Conservation (phyloP, 2,329 filamentous ascomycete species). For the Aspergillus vadensis region DNA sequence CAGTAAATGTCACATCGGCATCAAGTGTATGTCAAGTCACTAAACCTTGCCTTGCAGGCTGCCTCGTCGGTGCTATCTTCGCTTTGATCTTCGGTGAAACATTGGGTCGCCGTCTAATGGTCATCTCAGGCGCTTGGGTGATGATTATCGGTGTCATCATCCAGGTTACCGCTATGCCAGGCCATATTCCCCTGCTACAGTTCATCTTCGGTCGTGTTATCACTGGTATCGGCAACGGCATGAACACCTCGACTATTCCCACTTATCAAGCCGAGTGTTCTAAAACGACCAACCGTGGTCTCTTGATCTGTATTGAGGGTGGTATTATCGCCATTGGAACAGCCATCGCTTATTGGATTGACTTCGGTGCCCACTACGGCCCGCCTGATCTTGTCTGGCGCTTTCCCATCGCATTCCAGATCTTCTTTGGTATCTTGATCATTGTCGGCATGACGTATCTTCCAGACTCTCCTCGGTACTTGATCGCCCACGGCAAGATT, state of each 20-base stretch:
- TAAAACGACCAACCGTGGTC: conserved; percentile 22
- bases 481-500: conserved; percentile 20
- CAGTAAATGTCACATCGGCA: neutral
- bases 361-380: conserved; percentile 19
- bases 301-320: conserved; percentile 23
- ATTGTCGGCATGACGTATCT: conserved; percentile 21
- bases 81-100: conserved; percentile 19
- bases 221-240: conserved; percentile 24
- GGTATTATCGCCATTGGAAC: conserved; percentile 22
- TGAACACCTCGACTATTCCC: conserved; percentile 24
- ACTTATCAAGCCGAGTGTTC: conserved; percentile 25
- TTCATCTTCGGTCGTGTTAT: conserved; percentile 25
- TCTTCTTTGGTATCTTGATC: conserved; percentile 22
- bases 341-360: conserved; percentile 23
- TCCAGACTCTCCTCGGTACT: conserved; percentile 21
- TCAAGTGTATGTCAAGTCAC: neutral
- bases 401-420: conserved; percentile 23
- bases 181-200: conserved; percentile 18
- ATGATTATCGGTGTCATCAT: conserved; percentile 23
- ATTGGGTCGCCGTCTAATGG: conserved; percentile 19
- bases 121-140: conserved; percentile 18
- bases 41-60: conserved; percentile 7
- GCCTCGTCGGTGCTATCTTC: conserved; percentile 18
- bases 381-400: conserved; percentile 19
- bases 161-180: conserved; percentile 21